Percentiles rank a stretch among this genome's conserved stretches.
Evolutionary conservation across 2,329 filamentous ascomycete species (phyloP).

Genomic region (Aspergillus sp.): DNA sequence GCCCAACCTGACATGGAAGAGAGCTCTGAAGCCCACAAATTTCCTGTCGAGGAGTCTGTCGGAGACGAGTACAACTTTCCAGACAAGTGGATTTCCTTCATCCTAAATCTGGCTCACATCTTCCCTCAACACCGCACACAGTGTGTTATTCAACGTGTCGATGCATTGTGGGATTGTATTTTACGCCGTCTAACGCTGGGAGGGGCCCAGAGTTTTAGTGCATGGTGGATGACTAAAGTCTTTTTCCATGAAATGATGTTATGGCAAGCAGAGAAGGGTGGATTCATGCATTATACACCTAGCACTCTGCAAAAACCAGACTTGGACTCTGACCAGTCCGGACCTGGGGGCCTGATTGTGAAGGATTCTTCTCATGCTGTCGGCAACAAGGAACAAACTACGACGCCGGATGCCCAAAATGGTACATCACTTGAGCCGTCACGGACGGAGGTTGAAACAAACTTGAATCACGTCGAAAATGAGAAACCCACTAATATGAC

Average conservation of each 20-base stretch:
- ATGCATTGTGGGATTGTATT: conserved; percentile 45
- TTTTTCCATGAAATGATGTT: conserved; percentile 94
- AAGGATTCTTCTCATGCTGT: conserved; percentile 21
- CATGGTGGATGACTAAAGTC: conserved; percentile 75
- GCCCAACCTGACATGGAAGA: conserved; percentile 34
- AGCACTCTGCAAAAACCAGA: conserved; percentile 31
- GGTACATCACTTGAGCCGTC: conserved; percentile 16
- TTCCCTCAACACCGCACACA: conserved; percentile 45
- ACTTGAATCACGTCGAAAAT: conserved; percentile 29
- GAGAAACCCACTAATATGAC: conserved; percentile 48
- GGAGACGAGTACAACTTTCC: conserved; percentile 49
- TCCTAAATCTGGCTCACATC: conserved; percentile 39
- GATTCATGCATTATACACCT: conserved; percentile 67
- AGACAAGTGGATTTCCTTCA: conserved; percentile 48
- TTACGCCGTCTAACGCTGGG: conserved; percentile 46
- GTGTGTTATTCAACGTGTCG: conserved; percentile 47
- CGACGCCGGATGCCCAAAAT: conserved; percentile 20
- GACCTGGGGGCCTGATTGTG: conserved; percentile 21
- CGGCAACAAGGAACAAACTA: conserved; percentile 17
- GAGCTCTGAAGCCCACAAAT: conserved; percentile 30
- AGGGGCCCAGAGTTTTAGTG: conserved; percentile 48
- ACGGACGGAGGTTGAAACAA: conserved; percentile 21
- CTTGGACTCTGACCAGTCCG: conserved; percentile 24
- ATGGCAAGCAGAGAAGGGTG: conserved; percentile 86
- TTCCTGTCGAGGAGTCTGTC: conserved; percentile 36